Conservation (phyloP, 2,329 filamentous ascomycete species). For the Fusarium mundagurra region DNA sequence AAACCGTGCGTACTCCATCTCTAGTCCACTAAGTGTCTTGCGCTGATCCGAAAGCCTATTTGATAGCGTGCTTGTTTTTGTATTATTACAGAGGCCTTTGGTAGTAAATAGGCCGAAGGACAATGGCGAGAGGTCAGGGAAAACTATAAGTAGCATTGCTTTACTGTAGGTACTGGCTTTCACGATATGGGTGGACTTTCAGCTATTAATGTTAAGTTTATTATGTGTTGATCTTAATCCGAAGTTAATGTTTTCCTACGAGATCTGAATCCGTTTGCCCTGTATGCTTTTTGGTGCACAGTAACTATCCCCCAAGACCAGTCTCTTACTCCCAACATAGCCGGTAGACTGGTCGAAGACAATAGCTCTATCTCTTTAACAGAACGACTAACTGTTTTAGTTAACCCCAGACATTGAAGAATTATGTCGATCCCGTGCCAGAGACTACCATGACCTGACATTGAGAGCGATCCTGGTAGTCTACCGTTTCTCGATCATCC, state of each 20-base stretch:
- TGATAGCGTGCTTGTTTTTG: neutral
- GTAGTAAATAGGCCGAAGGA: neutral
- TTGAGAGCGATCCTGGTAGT: neutral
- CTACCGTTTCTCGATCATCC: accelerated
- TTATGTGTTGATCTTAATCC: neutral
- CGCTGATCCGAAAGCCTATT: neutral
- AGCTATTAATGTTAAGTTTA: neutral
- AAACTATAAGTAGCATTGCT: neutral
- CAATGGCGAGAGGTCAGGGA: neutral
- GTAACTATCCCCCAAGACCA: neutral
- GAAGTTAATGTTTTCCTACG: neutral
- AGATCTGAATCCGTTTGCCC: neutral
- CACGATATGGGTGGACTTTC: accelerated
- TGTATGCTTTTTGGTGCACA: neutral
- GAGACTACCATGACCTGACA: too few species aligned
- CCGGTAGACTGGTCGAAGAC: neutral
- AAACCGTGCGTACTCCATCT: neutral
- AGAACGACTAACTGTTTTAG: too few species aligned
- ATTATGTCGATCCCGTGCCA: too few species aligned
- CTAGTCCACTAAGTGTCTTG: neutral
- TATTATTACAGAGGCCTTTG: neutral
- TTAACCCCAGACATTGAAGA: accelerated
- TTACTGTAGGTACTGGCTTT: neutral
- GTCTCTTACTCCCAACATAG: too few species aligned
- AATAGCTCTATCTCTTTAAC: neutral